These are phyloP conservation scores for Perkinsus olseni DNA, from an alignment of 169 alveolate genomes.

Conservation along the genomic window DNA sequence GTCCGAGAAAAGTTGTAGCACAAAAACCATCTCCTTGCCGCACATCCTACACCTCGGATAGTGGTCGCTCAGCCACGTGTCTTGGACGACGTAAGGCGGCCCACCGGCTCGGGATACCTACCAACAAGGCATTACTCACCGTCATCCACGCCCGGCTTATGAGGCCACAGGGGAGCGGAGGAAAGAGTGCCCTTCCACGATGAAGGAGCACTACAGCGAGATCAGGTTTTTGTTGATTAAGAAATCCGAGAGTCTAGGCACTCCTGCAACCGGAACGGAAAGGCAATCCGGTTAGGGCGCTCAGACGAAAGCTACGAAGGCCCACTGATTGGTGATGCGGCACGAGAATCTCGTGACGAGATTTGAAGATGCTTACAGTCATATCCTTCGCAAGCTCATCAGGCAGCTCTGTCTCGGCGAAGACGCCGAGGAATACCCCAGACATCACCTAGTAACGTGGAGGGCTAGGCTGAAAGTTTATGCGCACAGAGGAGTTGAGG, in stretches of 20 bases:
- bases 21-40: not conserved
- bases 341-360: no score
- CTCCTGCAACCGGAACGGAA: not conserved
- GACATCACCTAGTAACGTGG: not conserved
- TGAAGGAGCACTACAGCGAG: not conserved
- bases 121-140: no score
- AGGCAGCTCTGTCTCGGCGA: not conserved
- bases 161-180: no score
- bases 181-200: no score
- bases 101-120: not conserved
- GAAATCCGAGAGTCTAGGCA: not conserved
- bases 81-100: not conserved
- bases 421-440: not conserved
- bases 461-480: not conserved
- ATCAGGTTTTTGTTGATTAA: not conserved
- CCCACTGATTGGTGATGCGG: not conserved
- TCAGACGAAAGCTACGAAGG: not conserved
- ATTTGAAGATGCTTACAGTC: not conserved
- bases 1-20: not conserved
- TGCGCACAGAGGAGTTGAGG: not conserved
- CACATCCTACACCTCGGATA: not conserved
- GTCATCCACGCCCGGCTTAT: no score
- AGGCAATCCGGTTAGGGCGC: not conserved
- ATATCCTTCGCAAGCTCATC: not conserved
- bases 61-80: not conserved